Evolutionary conservation across 768 basidiomycete species (phyloP), one percentile per base, ranked within the genome.

Genomic region (Russula sp.): DNA sequence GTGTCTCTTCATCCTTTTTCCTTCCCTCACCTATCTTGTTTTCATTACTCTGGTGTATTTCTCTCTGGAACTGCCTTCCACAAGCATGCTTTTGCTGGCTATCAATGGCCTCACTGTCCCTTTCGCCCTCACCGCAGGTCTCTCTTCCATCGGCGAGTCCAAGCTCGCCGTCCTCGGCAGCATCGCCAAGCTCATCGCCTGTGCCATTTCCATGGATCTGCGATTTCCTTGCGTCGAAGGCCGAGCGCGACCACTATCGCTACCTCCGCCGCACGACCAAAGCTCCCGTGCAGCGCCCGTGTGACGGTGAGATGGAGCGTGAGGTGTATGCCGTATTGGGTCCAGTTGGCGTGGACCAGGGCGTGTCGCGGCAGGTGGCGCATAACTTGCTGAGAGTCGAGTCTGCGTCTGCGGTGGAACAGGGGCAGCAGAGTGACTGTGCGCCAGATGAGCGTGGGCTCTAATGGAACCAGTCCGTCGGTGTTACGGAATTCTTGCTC

Each of bases 121-220:
- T 0, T 96, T 96, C 70, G 93, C 93, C 9, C 76, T 96, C 42
- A 84, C 93, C 2, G 93, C 93, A 6, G 93, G 93, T 59, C 81
- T 95, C 29, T 90, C 90, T 11, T 88, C 93, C 11, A 80, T 97
- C 42, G 95, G 95, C 50, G 85, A 90, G 62, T 93, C 92, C 7
- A 84, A 81, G 58, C 81, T 98, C n/a, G 97, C 98, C 65, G 88
- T 96, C 53, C 81, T 96, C 34, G 96, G 93, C 57, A 97, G 97
- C 16, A 76, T 97, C 41, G 96, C 97, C 1, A 97, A 99, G 72
- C 86, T 99, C 66, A 92, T 96, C 60, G 93, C 95, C 1, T 96
- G 97, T 7, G 91, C 95, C 13, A 90, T 98, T 49, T 93, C 90
- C 2, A 99, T 99, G 96, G 97, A 90, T 99, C 43, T 97, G 97